Evolutionary conservation across 371 early-diverging fungal genomes (phyloP).

Genomic region (Mortierella polycephala): DNA sequence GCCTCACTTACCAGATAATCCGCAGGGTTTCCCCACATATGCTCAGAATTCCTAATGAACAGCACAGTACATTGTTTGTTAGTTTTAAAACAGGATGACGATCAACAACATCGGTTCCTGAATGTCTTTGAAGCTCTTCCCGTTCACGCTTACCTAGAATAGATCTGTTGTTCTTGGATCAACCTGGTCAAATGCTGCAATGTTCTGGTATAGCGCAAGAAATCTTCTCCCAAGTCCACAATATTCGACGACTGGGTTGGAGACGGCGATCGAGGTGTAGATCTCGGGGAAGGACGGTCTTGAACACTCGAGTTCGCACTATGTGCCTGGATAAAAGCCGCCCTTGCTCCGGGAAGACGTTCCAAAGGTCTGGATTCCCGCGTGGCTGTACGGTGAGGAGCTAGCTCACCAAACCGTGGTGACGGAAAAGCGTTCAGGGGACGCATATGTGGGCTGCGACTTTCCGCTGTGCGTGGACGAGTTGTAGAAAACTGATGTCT

Average conservation of each 20-base stretch:
- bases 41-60: neutral
- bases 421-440: neutral
- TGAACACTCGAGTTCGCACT: neutral
- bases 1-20: slow-evolving; percentile 23
- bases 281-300: neutral
- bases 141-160: too few species aligned
- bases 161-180: too few species aligned
- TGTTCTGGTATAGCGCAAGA: too few species aligned
- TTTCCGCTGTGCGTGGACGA: neutral
- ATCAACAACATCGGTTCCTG: neutral
- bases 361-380: neutral
- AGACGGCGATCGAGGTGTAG: neutral
- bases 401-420: neutral
- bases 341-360: neutral
- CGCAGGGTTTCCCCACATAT: slow-evolving; percentile 29
- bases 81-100: neutral
- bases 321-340: neutral
- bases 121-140: too few species aligned
- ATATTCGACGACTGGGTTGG: neutral
- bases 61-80: neutral
- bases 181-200: too few species aligned
- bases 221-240: too few species aligned
- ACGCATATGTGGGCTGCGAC: neutral
- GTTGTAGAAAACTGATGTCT: too few species aligned
- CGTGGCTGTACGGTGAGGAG: neutral